Evolutionary conservation across 257 asterid genomes (phyloP).

Genomic region (Solanum acaule): DNA sequence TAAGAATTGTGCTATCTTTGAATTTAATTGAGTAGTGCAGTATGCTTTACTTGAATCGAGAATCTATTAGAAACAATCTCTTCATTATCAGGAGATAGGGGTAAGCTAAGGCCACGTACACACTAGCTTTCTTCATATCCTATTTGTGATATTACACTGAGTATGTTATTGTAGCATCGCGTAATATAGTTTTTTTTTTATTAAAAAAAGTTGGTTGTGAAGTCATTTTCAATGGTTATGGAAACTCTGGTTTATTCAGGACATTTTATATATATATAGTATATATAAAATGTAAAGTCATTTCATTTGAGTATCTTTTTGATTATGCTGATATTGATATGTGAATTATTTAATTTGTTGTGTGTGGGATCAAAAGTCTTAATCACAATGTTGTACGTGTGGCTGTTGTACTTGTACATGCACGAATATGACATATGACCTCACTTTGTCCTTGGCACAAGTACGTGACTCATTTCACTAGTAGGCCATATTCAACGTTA

Average conservation of each 20-base stretch:
- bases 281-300: background rate
- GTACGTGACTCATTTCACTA: background rate
- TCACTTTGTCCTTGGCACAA: background rate
- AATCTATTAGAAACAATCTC: no score
- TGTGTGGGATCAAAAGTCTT: background rate
- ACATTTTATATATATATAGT: background rate
- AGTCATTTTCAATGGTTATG: constrained; percentile 14
- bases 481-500: background rate
- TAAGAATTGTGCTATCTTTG: background rate
- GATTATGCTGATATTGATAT: background rate
- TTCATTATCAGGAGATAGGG: no score
- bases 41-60: background rate
- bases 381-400: background rate
- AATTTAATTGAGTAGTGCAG: background rate
- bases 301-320: background rate
- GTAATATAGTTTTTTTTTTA: background rate
- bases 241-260: background rate
- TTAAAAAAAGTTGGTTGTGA: constrained; percentile 8
- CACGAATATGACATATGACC: background rate
- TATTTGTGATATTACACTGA: background rate
- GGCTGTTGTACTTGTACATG: background rate
- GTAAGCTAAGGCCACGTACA: background rate
- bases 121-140: no score
- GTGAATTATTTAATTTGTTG: background rate
- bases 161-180: background rate